Conservation (phyloP, 2,329 filamentous ascomycete species). For the Ascochyta lentis region DNA sequence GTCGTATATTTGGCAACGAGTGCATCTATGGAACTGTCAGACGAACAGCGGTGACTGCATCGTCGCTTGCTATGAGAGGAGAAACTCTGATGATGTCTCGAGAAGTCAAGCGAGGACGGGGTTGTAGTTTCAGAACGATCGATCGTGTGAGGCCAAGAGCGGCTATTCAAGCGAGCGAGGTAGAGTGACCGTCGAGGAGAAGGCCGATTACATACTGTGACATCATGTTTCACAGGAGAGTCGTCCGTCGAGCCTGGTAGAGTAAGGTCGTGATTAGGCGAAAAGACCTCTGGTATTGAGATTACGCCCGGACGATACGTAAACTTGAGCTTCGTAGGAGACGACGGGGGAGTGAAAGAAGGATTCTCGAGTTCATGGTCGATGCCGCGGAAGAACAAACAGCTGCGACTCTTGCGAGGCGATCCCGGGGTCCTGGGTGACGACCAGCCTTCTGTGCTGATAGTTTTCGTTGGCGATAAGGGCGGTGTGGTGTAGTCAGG, state of each 20-base stretch:
- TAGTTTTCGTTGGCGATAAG: conserved; percentile 44
- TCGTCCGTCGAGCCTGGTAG: conserved; percentile 17
- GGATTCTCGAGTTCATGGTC: conserved; percentile 13
- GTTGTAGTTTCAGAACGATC: background rate
- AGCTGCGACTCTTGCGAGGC: conserved; percentile 39
- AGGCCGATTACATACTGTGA: background rate
- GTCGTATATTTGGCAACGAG: conserved; percentile 4
- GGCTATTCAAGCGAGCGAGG: conserved; percentile 18
- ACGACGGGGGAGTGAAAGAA: conserved; percentile 27
- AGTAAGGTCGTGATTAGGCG: conserved; percentile 8
- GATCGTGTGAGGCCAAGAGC: conserved; percentile 8
- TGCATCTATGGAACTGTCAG: conserved; percentile 11
- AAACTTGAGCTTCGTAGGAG: conserved; percentile 34
- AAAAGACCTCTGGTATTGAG: conserved; percentile 22
- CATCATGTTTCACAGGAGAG: conserved; percentile 17
- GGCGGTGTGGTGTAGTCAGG: conserved; percentile 40
- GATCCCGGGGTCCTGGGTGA: conserved; percentile 42
- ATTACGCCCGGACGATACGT: conserved; percentile 22
- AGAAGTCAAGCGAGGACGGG: background rate
- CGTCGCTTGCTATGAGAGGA: background rate
- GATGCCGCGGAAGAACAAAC: conserved; percentile 30
- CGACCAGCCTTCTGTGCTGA: conserved; percentile 41
- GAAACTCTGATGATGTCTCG: background rate
- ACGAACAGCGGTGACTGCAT: conserved; percentile 13
- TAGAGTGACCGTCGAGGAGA: conserved; percentile 5